Evolutionary conservation across 139 green algal species (phyloP), one percentile per base, ranked within the genome.

Genomic region (Chlorella sp.): DNA sequence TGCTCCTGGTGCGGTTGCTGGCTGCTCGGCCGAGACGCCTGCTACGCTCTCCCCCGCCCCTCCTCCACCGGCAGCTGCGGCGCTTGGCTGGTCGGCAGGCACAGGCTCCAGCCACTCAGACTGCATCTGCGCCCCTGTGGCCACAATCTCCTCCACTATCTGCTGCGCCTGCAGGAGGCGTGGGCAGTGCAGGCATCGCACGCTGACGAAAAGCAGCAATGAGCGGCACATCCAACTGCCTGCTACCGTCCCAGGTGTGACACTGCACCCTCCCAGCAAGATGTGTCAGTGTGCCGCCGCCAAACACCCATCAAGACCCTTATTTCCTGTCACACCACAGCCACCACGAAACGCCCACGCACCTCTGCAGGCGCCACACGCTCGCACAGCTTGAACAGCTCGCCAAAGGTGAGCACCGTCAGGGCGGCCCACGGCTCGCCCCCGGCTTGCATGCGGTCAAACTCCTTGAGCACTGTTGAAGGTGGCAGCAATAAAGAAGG

Each of bases 331-430:
- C 56, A 3, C 56, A 65, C 30, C 56, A 16, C 56, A 65, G 9
- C 56, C 56, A 65, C 56, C 13, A n/a, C n/a, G 22, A 65, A 20
- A 65, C 3, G 56, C 56, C 56, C 60, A 32, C 76, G 58, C 56
- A 82, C 76, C 76, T n/a, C 28, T 5, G 60, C 76, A 30, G 76
- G 76, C 14, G 76, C 76, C 40, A 82, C 56, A 16, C 34, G 38
- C 34, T 44, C 54, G 54, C 58, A 73, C 3, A 82, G 56, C 14
- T 40, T 62, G 1, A 73, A 41, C 76, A 82, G 38, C 76, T 56
- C 26, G 24, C 28, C 38, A 46, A 72, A 72, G 0, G 36, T 41
- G 22, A 82, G 58, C 58, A 82, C 22, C 28, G 40, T 26, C 58
- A 82, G 36, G 38, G 24, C 76, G 24, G 76, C 56, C 5, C 32